Percentiles rank a stretch among this genome's conserved stretches.
Evolutionary conservation across 495 filamentous ascomycete species (phyloP).

Genomic region (Lasiosphaeriaceae sp.): DNA sequence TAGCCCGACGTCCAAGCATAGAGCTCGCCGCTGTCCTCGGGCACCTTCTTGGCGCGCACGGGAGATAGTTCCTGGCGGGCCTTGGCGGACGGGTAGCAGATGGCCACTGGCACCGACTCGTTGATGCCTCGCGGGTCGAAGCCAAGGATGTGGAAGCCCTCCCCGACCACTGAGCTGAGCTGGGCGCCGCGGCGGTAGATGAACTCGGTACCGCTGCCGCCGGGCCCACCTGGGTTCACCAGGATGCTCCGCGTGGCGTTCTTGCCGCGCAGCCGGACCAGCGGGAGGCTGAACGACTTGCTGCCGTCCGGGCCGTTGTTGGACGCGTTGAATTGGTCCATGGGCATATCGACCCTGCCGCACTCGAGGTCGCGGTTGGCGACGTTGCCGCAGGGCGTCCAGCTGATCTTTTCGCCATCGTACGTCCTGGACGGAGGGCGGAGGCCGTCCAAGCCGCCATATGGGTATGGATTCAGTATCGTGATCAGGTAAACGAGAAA

Average conservation of each 20-base stretch:
- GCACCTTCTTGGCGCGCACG: slow-evolving; percentile 24
- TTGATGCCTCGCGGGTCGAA: slow-evolving; percentile 48
- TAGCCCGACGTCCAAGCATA: slow-evolving; percentile 37
- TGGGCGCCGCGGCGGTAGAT: slow-evolving; percentile 30
- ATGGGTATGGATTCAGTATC: neutral
- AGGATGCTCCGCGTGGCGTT: slow-evolving; percentile 40
- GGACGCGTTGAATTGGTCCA: slow-evolving; percentile 40
- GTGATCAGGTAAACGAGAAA: neutral
- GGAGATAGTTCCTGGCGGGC: slow-evolving; percentile 20
- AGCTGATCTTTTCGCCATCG: slow-evolving; percentile 33
- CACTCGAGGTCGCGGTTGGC: slow-evolving; percentile 31
- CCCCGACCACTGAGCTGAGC: slow-evolving; percentile 36
- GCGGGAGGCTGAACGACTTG: slow-evolving; percentile 35
- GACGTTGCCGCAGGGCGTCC: slow-evolving; percentile 35
- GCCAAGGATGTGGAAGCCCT: slow-evolving; percentile 39
- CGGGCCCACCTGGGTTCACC: slow-evolving; percentile 46
- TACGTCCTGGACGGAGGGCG: slow-evolving; percentile 10
- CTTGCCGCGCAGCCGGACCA: slow-evolving; percentile 37
- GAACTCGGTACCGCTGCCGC: slow-evolving; percentile 35
- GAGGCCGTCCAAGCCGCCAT: neutral
- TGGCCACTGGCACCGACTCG: slow-evolving; percentile 31
- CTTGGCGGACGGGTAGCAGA: slow-evolving; percentile 33
- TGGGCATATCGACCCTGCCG: slow-evolving; percentile 36
- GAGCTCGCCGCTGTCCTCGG: slow-evolving; percentile 36
- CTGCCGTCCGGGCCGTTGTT: slow-evolving; percentile 22